Evolutionary conservation across 176 grass and related monocot species (phyloP), one percentile per base, ranked within the genome.

Genomic region (Avena atlantica): DNA sequence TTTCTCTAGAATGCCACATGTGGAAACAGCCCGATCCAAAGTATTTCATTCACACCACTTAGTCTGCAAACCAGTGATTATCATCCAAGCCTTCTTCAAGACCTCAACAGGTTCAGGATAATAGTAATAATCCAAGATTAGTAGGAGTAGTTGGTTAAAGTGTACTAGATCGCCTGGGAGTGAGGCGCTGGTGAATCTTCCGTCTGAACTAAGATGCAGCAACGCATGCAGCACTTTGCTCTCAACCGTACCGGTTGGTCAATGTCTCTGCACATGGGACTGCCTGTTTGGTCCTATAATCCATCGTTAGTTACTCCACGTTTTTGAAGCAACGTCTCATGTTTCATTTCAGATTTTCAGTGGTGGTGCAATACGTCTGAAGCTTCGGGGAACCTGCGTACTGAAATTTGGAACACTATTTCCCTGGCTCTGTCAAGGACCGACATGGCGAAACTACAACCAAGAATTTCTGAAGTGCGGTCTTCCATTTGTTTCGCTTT

Each of bases 181-280:
- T 17, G 52, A 5, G 52, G 4, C 52, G 6, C 52, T 24, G 14
- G 45, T 81, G 69, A 89, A 76, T 81, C 68, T 49, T 68, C 13
- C 6, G 20, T 70, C 12, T 68, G 10, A 70, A 79, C 81, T 64
- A 89, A 71, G 29, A 17, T 51, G 65, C 76, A 56, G 76, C 85
- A 73, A n/a, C 23, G n/a, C n/a, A n/a, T n/a, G 86, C 11, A 21
- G 36, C 40, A n/a, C 63, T 78, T 74, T 81, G 21, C 21, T 76
- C 59, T 75, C 70, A 61, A 52, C 71, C 75, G 68, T 50, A 50
- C 49, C 49, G 81, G 44, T 24, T 12, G 37, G 10, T 60, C 83
- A 76, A 49, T 81, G 9, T 21, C 79, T 71, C 62, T 71, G 51
- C 88, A 90, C 84, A 82, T 86, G 88, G 71, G 78, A 1, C 24